Base-by-base conservation (phyloP, 2,329 filamentous ascomycete species). In the Diaporthe destruens region DNA sequence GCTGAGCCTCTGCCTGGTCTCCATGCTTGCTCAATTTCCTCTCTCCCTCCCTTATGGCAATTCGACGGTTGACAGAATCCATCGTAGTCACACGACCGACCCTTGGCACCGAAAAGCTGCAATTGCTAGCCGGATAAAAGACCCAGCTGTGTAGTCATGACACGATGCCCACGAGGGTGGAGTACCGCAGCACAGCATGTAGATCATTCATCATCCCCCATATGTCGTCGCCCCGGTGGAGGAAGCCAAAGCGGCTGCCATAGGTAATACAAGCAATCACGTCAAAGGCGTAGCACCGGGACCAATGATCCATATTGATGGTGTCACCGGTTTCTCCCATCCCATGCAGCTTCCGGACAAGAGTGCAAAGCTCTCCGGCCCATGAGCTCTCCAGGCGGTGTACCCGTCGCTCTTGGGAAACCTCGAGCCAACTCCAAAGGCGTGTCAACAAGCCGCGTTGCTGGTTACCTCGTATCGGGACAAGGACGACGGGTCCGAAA, bases 201-300 rank as follows among this genome's bases (percentile, higher is more conserved):
- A 72, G 49, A n/a, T 72, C 70, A 34, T 44, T 23, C 69, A 74
- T 85, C 0, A 86, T 77, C 0, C 81, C 82, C 8, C 81, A 80
- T 0, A 86, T 81, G 63, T 88, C 87, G 3, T 83, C 78, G 0
- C 85, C 86, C 9, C 75, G 69, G 32, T 87, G 84, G 0, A 88
- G 78, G 69, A 88, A 86, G 0, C 85, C 87, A 75, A 83, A 81
- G 0, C 78, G 76, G 3, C 76, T 77, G 16, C 77, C 82, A 51
- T 79, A 80, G 0, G 85, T 87, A 23, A 89, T 86, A 49, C 85
- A 81, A 0, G 86, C 86, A 39, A 89, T 87, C 1, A 88, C 85
- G 65, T 88, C 85, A 54, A 86, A 86, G 0, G 84, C 85, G 70
- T 84, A 87, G 74, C 80, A 86, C 73, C 87, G 85, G 36, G 87